Percentiles rank a stretch among this genome's conserved stretches.
These are phyloP conservation scores for Apophysomyces elegans DNA, from an alignment of 371 early-diverging fungal genomes.

Conservation along the genomic window DNA sequence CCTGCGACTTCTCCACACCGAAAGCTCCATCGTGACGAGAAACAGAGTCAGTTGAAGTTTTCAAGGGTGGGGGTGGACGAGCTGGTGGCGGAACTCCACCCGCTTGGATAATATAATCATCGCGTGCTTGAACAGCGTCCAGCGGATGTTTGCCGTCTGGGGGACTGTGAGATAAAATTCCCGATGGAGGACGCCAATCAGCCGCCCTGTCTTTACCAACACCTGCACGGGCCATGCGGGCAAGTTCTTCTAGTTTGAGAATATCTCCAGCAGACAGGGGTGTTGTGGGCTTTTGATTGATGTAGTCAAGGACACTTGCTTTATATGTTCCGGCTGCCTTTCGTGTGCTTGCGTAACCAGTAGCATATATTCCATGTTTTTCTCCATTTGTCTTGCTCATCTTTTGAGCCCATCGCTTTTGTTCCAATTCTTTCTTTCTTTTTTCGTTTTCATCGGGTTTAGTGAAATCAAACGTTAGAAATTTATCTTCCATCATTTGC, in stretches of 20 bases:
- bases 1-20: neutral
- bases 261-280: constrained; percentile 47
- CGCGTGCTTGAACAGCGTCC: constrained; percentile 32
- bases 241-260: constrained; percentile 51
- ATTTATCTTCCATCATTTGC: constrained; percentile 68
- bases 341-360: constrained; percentile 15
- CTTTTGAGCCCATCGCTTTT: constrained; percentile 40
- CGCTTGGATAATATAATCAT: constrained; percentile 35
- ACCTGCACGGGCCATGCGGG: constrained; percentile 37
- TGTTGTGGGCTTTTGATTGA: constrained; percentile 49
- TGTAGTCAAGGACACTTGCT: constrained; percentile 41
- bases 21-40: neutral
- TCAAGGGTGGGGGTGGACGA: constrained; percentile 27
- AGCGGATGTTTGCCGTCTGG: constrained; percentile 20
- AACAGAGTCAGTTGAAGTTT: neutral
- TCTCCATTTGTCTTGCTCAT: constrained; percentile 44
- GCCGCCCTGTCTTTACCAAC: constrained; percentile 28
- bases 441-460: constrained; percentile 48
- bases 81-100: constrained; percentile 41
- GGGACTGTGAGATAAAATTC: constrained; percentile 29
- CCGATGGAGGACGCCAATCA: constrained; percentile 55
- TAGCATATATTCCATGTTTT: constrained; percentile 15
- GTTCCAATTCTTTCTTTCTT: constrained; percentile 25
- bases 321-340: constrained; percentile 42
- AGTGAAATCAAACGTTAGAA: constrained; percentile 65